Conservation (phyloP, 2,329 filamentous ascomycete species). For the Ceratocystis papillata region DNA sequence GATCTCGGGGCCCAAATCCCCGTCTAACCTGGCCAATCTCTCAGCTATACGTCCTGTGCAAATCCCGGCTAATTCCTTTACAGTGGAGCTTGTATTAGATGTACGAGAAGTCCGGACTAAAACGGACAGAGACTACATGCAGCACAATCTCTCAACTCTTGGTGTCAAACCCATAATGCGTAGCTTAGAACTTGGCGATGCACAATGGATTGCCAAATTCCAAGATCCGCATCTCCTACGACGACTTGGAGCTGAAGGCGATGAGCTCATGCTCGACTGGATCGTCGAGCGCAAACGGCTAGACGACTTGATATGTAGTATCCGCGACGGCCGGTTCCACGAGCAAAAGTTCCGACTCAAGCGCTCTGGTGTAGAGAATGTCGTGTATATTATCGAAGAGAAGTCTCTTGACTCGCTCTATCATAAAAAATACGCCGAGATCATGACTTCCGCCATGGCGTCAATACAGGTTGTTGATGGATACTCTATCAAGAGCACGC, state of each 20-base stretch:
- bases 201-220: conserved; percentile 67
- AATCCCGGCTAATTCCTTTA: conserved; percentile 55
- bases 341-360: conserved; percentile 75
- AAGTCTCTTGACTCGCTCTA: conserved; percentile 48
- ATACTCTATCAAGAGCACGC: conserved; percentile 67
- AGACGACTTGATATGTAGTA: conserved; percentile 67
- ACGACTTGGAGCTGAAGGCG: conserved; percentile 48
- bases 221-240: conserved; percentile 47
- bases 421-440: conserved; percentile 50
- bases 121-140: conserved; percentile 66
- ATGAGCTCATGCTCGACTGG: conserved; percentile 66
- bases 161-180: conserved; percentile 57
- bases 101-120: conserved; percentile 62
- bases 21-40: conserved; percentile 27
- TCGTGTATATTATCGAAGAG: conserved; percentile 70
- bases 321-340: conserved; percentile 72
- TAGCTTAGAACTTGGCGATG: conserved; percentile 61
- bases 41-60: conserved; percentile 48
- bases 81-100: conserved; percentile 62
- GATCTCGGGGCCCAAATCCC: not conserved
- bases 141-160: conserved; percentile 56
- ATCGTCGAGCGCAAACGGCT: conserved; percentile 72
- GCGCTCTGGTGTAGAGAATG: conserved; percentile 61
- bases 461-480: conserved; percentile 68
- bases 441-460: conserved; percentile 61